Evolutionary conservation across 805 yeast species (phyloP), one percentile per base, ranked within the genome.

Genomic region (Myxozyma geophila): DNA sequence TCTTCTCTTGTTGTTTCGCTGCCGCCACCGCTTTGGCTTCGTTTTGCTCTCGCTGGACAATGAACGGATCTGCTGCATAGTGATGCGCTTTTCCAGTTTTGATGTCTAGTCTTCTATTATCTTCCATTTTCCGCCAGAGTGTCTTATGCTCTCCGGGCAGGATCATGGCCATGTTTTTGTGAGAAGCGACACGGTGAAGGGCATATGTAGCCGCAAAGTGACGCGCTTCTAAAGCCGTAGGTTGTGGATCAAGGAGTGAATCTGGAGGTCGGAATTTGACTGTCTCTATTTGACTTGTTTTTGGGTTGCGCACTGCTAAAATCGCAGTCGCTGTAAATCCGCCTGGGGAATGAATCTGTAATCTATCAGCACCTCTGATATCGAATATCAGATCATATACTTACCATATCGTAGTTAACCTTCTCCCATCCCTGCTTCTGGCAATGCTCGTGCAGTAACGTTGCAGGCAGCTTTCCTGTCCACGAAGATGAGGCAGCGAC

Each of bases 381-480:
- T 7, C 21, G 10, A 43, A 17, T 2, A n/a, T 7, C 43, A 3
- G 36, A 67, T 54, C 7, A 39, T 36, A 68, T 64, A 66, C 76
- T 73, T 50, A 77, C 81, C 89, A 88, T 87, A 54, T 89, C 92
- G 69, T 90, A 90, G 23, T 83, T 86, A 2, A 90, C 96, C 68
- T 87, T 87, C 63, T 87, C 88, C 99, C 99, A 93, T 75, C 91
- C 90, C 63, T 83, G 85, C 73, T 87, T 89, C 74, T 90, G 97
- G 67, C 95, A 89, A 67, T 86, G 87, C 72, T 93, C 99, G 71
- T 90, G 90, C 4, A 93, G 81, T 17, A 93, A 76, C 0, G 95
- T 86, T 1, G 89, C 91, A 0, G 99, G 98, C 15, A 93, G 79
- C 71, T 93, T 93, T 0, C 99, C 99, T 0, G 97, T 92, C 97